These are phyloP conservation scores for Licmophora abbreviata DNA, from an alignment of 108 stramenopile species.

Conservation along the genomic window DNA sequence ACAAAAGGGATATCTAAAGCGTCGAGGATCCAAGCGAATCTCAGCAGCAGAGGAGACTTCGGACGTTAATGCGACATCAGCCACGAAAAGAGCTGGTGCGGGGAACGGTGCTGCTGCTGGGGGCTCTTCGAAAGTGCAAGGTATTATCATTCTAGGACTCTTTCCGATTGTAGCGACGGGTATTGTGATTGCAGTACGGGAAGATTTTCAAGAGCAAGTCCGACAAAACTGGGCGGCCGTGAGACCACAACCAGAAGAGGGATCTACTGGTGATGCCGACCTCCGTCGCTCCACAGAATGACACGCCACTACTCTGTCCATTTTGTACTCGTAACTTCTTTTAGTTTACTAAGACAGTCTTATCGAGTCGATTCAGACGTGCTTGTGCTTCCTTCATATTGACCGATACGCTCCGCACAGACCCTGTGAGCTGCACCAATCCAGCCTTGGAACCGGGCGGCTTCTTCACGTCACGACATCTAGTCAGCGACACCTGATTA, in stretches of 20 bases:
- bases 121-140: background rate
- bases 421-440: slow-evolving; percentile 68
- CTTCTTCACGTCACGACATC: slow-evolving; percentile 79
- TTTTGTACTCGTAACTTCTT: no score
- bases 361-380: slow-evolving; percentile 57
- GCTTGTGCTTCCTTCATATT: slow-evolving; percentile 70
- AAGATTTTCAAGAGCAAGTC: slow-evolving; percentile 25
- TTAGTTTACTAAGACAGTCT: slow-evolving; percentile 46
- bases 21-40: no score
- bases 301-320: no score
- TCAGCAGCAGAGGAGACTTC: no score
- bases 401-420: slow-evolving; percentile 63
- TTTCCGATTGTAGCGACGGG: slow-evolving; percentile 22
- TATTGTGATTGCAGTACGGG: slow-evolving; percentile 11
- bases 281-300: no score
- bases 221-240: slow-evolving; percentile 4
- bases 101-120: background rate
- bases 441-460: slow-evolving; percentile 85
- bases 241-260: background rate
- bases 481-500: slow-evolving; percentile 43
- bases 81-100: background rate
- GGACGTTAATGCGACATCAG: background rate
- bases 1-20: background rate
- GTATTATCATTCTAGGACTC: slow-evolving; percentile 24
- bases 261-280: no score